phyloP scores from a whole-genome alignment of 352 stramenopile genomes.

The Globisporangium spiculum region DNA sequence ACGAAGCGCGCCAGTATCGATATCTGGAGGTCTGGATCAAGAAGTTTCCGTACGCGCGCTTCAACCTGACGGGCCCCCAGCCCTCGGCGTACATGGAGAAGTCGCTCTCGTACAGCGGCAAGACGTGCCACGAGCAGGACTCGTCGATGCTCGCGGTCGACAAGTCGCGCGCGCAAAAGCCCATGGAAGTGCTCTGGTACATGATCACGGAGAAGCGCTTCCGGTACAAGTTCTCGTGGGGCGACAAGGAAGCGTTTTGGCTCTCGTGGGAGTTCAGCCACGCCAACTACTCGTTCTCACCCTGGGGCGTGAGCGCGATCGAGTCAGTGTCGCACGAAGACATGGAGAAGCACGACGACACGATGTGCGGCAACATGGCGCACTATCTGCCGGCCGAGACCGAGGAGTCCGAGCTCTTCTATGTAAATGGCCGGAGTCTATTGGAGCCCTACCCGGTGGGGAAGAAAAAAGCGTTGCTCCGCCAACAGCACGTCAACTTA shows the following conservation, averaged over 20 bases:
- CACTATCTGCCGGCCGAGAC: conserved; percentile 48
- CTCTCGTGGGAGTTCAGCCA: conserved; percentile 62
- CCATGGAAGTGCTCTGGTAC: conserved; percentile 63
- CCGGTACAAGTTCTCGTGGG: conserved; percentile 59
- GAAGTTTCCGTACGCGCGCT: conserved; percentile 55
- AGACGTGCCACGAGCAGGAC: conserved; percentile 65
- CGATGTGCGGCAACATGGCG: conserved; percentile 63
- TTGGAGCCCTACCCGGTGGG: conserved; percentile 43
- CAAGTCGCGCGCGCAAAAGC: conserved; percentile 41
- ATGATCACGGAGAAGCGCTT: conserved; percentile 69
- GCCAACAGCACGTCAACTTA: conserved; percentile 10
- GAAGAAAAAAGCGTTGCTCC: conserved; percentile 22
- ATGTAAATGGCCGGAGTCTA: conserved; percentile 56
- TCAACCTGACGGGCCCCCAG: conserved; percentile 28
- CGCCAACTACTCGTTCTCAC: conserved; percentile 57
- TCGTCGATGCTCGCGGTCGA: conserved; percentile 73
- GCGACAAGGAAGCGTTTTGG: conserved; percentile 79
- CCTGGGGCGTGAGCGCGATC: conserved; percentile 54
- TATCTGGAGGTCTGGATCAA: conserved; percentile 54
- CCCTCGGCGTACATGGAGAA: conserved; percentile 31
- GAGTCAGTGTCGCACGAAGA: conserved; percentile 48
- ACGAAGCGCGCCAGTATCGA: conserved; percentile 25
- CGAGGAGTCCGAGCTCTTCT: conserved; percentile 35
- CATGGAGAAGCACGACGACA: conserved; percentile 48
- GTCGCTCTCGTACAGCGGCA: conserved; percentile 38